These are phyloP conservation scores for Colletotrichum musae DNA, from an alignment of 2,329 filamentous ascomycete species.

Conservation along the genomic window DNA sequence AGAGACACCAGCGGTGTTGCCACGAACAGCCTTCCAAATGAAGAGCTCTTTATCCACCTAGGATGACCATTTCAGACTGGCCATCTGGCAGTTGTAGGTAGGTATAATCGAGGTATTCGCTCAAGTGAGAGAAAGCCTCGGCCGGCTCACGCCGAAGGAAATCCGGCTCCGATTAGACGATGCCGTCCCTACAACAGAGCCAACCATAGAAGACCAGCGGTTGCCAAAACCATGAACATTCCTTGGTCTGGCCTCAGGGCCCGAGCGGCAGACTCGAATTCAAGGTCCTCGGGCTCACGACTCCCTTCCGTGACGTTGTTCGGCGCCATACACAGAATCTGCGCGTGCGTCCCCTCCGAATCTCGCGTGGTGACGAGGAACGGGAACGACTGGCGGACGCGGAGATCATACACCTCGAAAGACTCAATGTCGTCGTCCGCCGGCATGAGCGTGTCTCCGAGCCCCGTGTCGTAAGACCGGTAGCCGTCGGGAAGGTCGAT, in stretches of 20 bases:
- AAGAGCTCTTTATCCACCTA: too few species aligned
- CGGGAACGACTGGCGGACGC: constrained; percentile 15
- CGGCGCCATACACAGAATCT: constrained; percentile 9
- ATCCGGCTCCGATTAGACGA: background rate
- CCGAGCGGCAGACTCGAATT: background rate
- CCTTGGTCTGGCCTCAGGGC: background rate
- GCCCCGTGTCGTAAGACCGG: background rate
- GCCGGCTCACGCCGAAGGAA: background rate
- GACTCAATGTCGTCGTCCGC: background rate
- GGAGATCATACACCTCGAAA: constrained; percentile 18
- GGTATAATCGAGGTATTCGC: too few species aligned
- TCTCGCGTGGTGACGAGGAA: constrained; percentile 7
- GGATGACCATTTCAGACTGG: too few species aligned
- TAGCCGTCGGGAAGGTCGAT: background rate
- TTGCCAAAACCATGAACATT: background rate
- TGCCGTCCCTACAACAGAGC: background rate
- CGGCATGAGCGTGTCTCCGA: background rate
- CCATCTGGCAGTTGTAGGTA: too few species aligned
- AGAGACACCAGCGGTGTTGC: too few species aligned
- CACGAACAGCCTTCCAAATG: too few species aligned
- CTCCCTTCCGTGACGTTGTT: constrained; percentile 19
- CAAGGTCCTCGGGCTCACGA: constrained; percentile 8
- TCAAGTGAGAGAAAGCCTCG: background rate
- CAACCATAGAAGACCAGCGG: background rate
- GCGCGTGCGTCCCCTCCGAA: background rate